Conservation (phyloP, 2,329 filamentous ascomycete species). For the Xylariaceae sp. region DNA sequence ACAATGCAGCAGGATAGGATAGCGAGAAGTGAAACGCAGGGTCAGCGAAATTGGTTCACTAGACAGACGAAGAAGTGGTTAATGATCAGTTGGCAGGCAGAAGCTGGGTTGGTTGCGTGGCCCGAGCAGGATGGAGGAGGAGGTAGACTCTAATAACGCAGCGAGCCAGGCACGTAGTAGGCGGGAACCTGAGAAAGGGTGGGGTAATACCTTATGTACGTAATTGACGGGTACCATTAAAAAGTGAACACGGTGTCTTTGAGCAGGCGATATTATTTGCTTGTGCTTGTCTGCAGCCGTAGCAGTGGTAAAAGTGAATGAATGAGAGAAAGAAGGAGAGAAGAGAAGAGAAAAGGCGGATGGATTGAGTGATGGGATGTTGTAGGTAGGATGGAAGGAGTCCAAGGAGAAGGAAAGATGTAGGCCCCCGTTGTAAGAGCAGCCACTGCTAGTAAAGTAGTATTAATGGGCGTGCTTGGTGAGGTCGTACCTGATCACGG, state of each 20-base stretch:
- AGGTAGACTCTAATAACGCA: neutral
- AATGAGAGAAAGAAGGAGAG: neutral
- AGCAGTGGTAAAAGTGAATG: neutral
- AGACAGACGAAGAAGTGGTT: neutral
- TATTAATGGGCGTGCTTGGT: neutral
- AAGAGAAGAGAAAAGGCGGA: neutral
- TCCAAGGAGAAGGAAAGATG: too few species aligned
- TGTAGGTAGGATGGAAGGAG: neutral
- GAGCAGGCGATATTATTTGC: neutral
- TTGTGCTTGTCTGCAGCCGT: neutral
- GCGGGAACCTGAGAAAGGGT: neutral
- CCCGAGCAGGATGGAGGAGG: neutral
- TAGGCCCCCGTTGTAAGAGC: too few species aligned
- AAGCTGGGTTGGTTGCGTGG: neutral
- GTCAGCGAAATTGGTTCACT: neutral
- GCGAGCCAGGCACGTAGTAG: neutral
- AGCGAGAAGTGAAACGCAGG: neutral
- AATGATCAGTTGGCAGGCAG: too few species aligned
- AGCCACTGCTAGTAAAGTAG: too few species aligned
- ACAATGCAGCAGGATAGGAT: neutral
- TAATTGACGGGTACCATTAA: neutral
- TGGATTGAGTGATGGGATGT: neutral
- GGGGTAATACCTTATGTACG: neutral
- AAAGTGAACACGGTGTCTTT: slow-evolving; percentile 9
- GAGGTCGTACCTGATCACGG: neutral